phyloP scores from a whole-genome alignment of 208 protist species.

The Tritrichomonas musculus region DNA sequence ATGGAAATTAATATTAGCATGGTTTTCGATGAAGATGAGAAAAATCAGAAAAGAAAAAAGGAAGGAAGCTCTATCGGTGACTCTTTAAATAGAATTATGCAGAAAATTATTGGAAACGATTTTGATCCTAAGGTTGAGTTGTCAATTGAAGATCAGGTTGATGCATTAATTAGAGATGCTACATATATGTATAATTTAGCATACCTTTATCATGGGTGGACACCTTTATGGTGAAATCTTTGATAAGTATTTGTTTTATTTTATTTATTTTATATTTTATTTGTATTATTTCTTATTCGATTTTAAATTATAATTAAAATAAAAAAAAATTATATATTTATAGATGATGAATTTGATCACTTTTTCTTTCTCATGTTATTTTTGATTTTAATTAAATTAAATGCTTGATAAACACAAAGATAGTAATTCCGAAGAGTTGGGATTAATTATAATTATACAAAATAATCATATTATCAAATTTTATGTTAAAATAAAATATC shows the following conservation, averaged over 20 bases:
- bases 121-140: background rate
- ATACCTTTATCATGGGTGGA: conserved; percentile 10
- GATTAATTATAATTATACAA: too few relatives aligned
- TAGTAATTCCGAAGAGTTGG: too few relatives aligned
- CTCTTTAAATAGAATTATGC: background rate
- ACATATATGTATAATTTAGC: conserved; percentile 25
- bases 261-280: background rate
- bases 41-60: conserved; percentile 83
- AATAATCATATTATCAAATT: too few relatives aligned
- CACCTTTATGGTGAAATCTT: background rate
- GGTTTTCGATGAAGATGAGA: conserved; percentile 80
- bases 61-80: conserved; percentile 42
- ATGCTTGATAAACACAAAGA: too few relatives aligned
- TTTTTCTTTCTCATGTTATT: too few relatives aligned
- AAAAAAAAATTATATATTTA: too few relatives aligned
- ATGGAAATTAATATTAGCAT: too few relatives aligned
- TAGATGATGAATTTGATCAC: too few relatives aligned
- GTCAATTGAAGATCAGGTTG: background rate
- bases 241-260: background rate
- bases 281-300: background rate
- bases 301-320: too few relatives aligned
- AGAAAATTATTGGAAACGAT: background rate
- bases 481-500: too few relatives aligned
- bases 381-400: too few relatives aligned
- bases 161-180: background rate